phyloP scores from a whole-genome alignment of 1,284 basidiomycete genomes.

The Stygiomarasmius scandens region DNA sequence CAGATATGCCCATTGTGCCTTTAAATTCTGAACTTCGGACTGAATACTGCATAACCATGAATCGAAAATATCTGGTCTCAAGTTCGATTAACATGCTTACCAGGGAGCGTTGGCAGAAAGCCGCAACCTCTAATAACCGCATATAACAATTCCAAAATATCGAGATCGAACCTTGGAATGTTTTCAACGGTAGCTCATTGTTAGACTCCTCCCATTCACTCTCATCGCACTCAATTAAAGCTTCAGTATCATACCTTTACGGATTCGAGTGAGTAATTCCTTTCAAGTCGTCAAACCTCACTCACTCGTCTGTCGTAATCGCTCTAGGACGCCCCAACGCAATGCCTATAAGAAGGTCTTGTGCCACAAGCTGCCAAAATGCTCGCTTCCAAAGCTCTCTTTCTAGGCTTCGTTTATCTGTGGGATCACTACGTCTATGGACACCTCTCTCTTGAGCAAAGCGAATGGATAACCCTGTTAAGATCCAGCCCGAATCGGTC shows the following conservation, averaged over 20 bases:
- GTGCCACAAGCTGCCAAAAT: constrained; percentile 61
- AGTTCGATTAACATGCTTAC: neutral
- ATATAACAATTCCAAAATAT: constrained; percentile 11
- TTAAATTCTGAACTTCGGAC: constrained; percentile 52
- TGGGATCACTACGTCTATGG: constrained; percentile 17
- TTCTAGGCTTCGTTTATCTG: neutral
- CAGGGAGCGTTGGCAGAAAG: neutral
- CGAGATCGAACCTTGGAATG: neutral
- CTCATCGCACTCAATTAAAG: constrained; percentile 60
- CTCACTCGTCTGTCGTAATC: constrained; percentile 3
- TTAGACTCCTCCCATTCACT: constrained; percentile 52
- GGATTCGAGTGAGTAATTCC: neutral
- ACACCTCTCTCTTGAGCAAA: constrained; percentile 37
- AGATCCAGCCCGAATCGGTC: constrained; percentile 6
- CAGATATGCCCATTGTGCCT: constrained; percentile 37
- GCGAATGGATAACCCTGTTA: constrained; percentile 34
- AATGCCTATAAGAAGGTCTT: neutral
- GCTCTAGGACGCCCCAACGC: neutral
- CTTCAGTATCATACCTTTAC: constrained; percentile 53
- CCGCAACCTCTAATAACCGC: constrained; percentile 6
- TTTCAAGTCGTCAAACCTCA: neutral
- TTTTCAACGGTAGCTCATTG: neutral
- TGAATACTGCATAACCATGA: constrained; percentile 44
- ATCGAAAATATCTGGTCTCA: neutral
- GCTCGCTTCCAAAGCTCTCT: constrained; percentile 76